Percentiles rank a stretch among this genome's conserved stretches.
These are phyloP conservation scores for Pseudogymnoascus pannorum DNA, from an alignment of 2,329 filamentous ascomycete species.

Conservation along the genomic window DNA sequence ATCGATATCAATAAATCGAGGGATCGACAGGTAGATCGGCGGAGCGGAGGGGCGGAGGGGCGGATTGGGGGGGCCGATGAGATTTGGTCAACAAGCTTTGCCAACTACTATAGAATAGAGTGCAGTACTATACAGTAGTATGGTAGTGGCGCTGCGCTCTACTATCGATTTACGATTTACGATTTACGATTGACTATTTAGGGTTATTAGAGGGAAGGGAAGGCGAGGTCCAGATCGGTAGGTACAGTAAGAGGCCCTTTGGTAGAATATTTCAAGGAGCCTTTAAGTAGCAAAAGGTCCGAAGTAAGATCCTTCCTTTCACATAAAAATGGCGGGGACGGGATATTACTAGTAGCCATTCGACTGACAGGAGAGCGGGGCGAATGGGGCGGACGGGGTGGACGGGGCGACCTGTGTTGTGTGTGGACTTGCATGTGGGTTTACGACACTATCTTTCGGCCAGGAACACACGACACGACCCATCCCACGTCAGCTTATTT, in stretches of 20 bases:
- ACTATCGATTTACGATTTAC: neutral
- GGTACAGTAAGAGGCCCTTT: neutral
- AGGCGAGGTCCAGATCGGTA: neutral
- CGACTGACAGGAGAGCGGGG: neutral
- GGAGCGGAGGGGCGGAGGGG: neutral
- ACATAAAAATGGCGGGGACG: neutral
- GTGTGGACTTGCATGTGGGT: neutral
- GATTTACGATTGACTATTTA: no score
- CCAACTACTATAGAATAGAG: neutral
- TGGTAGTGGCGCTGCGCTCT: neutral
- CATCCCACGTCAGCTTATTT: constrained; percentile 6
- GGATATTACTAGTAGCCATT: neutral
- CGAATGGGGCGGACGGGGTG: no score
- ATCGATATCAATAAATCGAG: constrained; percentile 1
- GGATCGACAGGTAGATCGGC: neutral
- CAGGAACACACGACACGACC: neutral
- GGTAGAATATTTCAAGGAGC: no score
- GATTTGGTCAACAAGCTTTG: neutral
- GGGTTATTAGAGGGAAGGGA: neutral
- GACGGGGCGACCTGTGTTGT: neutral
- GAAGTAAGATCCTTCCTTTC: neutral
- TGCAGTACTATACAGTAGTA: neutral
- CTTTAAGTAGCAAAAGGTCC: neutral
- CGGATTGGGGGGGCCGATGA: neutral
- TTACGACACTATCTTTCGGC: neutral